Percentiles rank a stretch among this genome's conserved stretches.
phyloP scores from a whole-genome alignment of 805 yeast genomes.

The Saccharomycopsis capsularis region DNA sequence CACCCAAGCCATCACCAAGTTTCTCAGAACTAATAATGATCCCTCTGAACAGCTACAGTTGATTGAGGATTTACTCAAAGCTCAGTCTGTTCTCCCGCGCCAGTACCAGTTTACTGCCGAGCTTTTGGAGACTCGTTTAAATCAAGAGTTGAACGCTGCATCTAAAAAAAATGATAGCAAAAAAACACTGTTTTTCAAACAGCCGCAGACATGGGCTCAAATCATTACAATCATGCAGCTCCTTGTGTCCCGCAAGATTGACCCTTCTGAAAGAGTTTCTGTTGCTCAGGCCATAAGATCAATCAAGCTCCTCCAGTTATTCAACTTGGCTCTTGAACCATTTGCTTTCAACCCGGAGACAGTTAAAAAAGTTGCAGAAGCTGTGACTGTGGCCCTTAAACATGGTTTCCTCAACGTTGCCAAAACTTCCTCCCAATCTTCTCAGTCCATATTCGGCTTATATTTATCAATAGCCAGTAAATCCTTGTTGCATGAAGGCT shows the following conservation, averaged over 20 bases:
- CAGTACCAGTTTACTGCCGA: conserved; percentile 12
- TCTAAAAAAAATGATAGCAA: not conserved
- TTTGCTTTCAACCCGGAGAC: no score
- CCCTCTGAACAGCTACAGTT: not conserved
- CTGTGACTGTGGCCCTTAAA: not conserved
- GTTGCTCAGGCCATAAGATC: conserved; percentile 2
- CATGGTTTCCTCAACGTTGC: conserved; percentile 4
- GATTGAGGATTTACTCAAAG: conserved; percentile 5
- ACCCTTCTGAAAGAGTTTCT: not conserved
- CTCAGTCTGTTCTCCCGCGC: conserved; percentile 11
- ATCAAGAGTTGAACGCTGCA: not conserved
- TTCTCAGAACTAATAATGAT: conserved; percentile 15
- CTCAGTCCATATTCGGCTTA: conserved; percentile 1
- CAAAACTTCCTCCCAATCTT: conserved; percentile 2
- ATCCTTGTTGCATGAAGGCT: no score
- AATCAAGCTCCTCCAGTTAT: conserved; percentile 9
- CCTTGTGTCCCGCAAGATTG: not conserved
- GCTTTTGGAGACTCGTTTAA: conserved; percentile 9
- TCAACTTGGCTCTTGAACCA: not conserved
- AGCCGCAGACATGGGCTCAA: conserved; percentile 8
- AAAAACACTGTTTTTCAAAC: conserved; percentile 6
- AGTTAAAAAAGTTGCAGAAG: no score
- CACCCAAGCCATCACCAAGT: conserved; percentile 15
- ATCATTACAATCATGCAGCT: not conserved
- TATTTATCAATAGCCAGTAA: not conserved